Evolutionary conservation across 148 eudicot species (phyloP).

Genomic region (Persicaria maculosa): DNA sequence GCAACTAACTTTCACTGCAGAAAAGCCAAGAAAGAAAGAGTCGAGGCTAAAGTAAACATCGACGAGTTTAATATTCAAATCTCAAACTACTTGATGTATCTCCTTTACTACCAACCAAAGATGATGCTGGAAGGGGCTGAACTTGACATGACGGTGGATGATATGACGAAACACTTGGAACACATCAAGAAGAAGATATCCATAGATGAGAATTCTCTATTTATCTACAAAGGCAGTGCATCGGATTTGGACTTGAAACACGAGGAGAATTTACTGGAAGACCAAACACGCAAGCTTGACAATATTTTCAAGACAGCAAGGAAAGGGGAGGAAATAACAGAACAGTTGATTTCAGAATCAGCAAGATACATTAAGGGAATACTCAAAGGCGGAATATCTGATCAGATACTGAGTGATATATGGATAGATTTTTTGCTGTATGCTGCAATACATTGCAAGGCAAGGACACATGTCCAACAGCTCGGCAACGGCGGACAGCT

Average conservation of each 20-base stretch:
- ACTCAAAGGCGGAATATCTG: not conserved
- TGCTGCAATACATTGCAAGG: not conserved
- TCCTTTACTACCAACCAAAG: not conserved
- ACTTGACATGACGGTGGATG: not conserved
- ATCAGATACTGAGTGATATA: not conserved
- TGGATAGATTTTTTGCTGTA: constrained; percentile 1
- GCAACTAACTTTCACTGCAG: not conserved
- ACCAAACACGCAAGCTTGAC: not conserved
- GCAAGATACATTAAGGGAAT: not conserved
- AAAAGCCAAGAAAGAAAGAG: not conserved
- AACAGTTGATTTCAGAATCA: not conserved
- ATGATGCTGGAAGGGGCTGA: not conserved
- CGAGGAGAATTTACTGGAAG: not conserved
- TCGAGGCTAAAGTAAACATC: not conserved
- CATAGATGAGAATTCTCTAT: not conserved
- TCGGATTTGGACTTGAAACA: no score
- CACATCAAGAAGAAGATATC: not conserved
- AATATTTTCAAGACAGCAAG: not conserved
- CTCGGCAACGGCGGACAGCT: not conserved
- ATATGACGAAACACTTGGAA: not conserved
- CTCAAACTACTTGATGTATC: not conserved
- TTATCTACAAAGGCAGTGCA: not conserved
- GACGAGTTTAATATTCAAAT: not conserved
- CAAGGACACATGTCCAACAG: not conserved
- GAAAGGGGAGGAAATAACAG: not conserved